Base-by-base conservation (phyloP, 208 protist species). In the Wallacemonas sp. region DNA sequence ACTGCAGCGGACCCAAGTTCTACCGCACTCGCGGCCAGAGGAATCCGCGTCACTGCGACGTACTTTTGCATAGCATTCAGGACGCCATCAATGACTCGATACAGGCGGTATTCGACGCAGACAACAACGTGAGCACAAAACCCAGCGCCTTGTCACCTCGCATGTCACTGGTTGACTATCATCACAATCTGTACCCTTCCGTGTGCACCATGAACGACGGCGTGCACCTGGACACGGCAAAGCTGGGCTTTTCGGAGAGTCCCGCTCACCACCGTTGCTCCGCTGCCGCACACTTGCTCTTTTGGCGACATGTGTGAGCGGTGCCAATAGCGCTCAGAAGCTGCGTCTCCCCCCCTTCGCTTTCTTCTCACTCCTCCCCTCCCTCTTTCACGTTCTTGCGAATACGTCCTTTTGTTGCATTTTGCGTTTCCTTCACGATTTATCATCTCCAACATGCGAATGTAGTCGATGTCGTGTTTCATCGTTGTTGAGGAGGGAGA, bases 161-260 rank as follows among this genome's bases (percentile, higher is more conserved):
- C 6, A 11, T 58, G n/a, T 14, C 17, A 21, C n/a, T 5, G 4
- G 52, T 58, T 9, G 52, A 58, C 0, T 58, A 58, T 21, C 26
- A 33, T n/a, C 52, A 39, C 17, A 21, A 21, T 24, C 2, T 39
- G 3, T 58, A 58, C 32, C 52, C 52, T 16, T 14, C 6, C n/a
- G 52, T 41, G 52, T 58, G 52, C 30, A 58, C 52, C 12, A 58
- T 58, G 52, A 58, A 11, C n/a, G 52, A 58, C 32, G 52, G 52
- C 30, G 52, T 58, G 32, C 52, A 58, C 1, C n/a, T 58, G 26
- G 52, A 58, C 19, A 38, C 30, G 12, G 52, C 52, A 9, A 58
- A 58, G 52, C n/a, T 58, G 6, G 52, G 52, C 26, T 58, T 58
- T 21, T 33, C 52, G 17, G 52, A 58, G n/a, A 5, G 16, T 19